Percentiles rank a stretch among this genome's conserved stretches.
These are phyloP conservation scores for Auricularia cornea DNA, from an alignment of 768 basidiomycete species.

Conservation along the genomic window DNA sequence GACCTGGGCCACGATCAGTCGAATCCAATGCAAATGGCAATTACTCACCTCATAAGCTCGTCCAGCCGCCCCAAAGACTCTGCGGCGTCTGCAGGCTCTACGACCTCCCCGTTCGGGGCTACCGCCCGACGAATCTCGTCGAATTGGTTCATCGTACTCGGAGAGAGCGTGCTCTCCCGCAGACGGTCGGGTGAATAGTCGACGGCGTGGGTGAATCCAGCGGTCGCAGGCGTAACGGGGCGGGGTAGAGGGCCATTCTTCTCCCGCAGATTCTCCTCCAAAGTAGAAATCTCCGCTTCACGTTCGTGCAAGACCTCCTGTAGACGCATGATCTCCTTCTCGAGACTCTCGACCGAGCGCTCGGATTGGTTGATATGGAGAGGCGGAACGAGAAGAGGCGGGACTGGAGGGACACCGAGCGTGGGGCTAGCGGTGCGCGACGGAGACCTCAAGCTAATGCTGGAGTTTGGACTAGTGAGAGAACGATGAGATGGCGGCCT, in stretches of 20 bases:
- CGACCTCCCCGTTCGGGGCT: conserved; percentile 35
- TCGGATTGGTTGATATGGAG: conserved; percentile 30
- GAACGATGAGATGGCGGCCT: conserved; percentile 48
- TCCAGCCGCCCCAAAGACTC: conserved; percentile 75
- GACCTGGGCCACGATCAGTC: conserved; percentile 43
- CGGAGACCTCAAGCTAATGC: conserved; percentile 40
- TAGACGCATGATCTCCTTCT: conserved; percentile 91
- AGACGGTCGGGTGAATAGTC: conserved; percentile 9
- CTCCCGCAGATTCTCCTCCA: conserved; percentile 50
- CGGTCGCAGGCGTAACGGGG: background rate
- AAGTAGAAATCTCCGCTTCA: conserved; percentile 76
- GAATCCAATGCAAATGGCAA: conserved; percentile 4
- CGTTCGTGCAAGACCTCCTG: conserved; percentile 88
- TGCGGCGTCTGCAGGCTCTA: conserved; percentile 41
- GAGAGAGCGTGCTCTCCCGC: conserved; percentile 42
- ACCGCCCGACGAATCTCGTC: conserved; percentile 64
- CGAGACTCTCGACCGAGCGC: conserved; percentile 75
- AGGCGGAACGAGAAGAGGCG: conserved; percentile 40
- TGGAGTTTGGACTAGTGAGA: conserved; percentile 29
- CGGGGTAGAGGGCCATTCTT: conserved; percentile 14
- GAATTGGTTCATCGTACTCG: conserved; percentile 65
- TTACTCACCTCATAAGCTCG: conserved; percentile 80
- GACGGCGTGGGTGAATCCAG: conserved; percentile 3
- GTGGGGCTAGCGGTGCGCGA: conserved; percentile 42
- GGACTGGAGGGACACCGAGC: conserved; percentile 6